Conservation (phyloP, 2,329 filamentous ascomycete species). For the Chaetomium olivaceum region DNA sequence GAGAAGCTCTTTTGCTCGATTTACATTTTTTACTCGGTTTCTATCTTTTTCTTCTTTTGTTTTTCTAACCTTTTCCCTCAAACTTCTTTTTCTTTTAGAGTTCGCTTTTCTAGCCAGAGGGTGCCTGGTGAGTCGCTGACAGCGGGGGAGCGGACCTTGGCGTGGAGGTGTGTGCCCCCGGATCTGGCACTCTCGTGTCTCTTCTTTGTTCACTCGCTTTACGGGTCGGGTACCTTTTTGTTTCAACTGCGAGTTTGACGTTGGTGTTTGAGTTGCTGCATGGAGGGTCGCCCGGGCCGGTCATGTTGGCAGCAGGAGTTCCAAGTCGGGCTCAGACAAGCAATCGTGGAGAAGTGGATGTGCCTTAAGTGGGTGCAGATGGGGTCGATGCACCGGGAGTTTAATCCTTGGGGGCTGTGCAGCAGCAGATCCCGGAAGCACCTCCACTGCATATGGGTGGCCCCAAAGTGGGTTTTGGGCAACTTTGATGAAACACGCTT, state of each 20-base stretch:
- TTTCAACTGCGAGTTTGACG: neutral
- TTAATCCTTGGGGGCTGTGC: conserved; percentile 1
- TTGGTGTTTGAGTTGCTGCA: neutral
- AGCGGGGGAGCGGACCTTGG: neutral
- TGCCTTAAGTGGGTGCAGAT: neutral
- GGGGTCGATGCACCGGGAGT: conserved; percentile 1
- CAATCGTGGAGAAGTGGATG: neutral
- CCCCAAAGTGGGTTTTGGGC: neutral
- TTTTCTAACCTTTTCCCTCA: too few species aligned
- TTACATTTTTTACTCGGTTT: too few species aligned
- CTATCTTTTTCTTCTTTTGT: too few species aligned
- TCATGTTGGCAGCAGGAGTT: neutral
- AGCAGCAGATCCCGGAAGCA: conserved; percentile 10
- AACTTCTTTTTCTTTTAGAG: too few species aligned
- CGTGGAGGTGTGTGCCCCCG: too few species aligned
- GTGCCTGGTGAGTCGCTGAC: too few species aligned
- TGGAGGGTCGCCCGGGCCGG: neutral
- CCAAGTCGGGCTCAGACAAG: neutral
- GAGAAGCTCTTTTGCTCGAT: too few species aligned
- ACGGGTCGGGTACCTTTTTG: neutral
- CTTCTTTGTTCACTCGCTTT: neutral
- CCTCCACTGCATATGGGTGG: neutral
- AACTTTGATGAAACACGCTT: conserved; percentile 8
- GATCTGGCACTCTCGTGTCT: too few species aligned
- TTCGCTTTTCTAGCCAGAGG: too few species aligned